A percentile compares a stretch with the other conserved stretches of the same genome.
Conservation (phyloP, 176 grass and related monocot species). For the Ampelocalamus luodianensis region DNA sequence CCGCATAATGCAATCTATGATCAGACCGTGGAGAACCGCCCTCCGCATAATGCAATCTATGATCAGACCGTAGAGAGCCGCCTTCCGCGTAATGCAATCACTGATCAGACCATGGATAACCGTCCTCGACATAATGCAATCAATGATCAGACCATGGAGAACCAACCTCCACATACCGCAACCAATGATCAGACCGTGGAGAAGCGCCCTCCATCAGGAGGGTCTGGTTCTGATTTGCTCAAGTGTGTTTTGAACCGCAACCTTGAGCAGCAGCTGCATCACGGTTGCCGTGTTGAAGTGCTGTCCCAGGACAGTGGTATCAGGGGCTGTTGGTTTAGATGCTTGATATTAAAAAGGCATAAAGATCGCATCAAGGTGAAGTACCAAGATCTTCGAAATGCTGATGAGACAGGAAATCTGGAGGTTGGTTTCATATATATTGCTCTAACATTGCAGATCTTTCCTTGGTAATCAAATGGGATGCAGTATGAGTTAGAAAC, state of each 20-base stretch:
- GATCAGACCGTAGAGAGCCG: neutral
- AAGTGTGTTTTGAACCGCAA: slow-evolving; percentile 17
- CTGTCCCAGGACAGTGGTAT: slow-evolving; percentile 69
- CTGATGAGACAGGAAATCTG: slow-evolving; percentile 42
- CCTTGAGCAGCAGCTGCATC: slow-evolving; percentile 33
- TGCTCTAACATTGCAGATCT: too few relatives aligned
- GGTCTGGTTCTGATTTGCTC: slow-evolving; percentile 2
- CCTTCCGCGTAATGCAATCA: neutral
- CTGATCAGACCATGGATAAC: neutral
- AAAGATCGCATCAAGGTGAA: slow-evolving; percentile 49
- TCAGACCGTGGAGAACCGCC: neutral
- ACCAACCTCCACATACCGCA: neutral
- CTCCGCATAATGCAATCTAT: neutral
- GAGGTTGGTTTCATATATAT: slow-evolving; percentile 56
- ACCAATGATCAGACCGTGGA: neutral
- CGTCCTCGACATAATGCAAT: neutral
- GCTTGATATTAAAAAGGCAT: slow-evolving; percentile 50
- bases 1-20: neutral
- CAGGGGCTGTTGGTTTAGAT: slow-evolving; percentile 72
- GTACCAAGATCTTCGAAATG: slow-evolving; percentile 60
- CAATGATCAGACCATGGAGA: neutral
- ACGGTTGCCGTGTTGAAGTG: slow-evolving; percentile 51
- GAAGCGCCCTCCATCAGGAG: neutral
- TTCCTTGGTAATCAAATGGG: too few relatives aligned
- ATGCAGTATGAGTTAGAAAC: too few relatives aligned